Conservation (phyloP, 768 basidiomycete species). For the Dendrothele bispora region DNA sequence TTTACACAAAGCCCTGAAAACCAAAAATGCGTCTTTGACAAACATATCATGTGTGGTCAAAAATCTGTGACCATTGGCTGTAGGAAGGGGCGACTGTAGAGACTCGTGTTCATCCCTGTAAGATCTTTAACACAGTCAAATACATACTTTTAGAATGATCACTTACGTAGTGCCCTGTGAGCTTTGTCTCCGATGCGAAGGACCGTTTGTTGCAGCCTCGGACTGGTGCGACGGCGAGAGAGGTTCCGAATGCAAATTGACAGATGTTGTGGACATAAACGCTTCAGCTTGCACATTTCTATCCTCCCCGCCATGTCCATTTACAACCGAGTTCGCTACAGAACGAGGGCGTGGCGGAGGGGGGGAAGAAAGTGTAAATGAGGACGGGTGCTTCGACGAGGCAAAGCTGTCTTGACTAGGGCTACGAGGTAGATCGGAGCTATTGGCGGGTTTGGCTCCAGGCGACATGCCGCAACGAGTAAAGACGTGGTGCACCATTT, state of each 20-base stretch:
- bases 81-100: no score
- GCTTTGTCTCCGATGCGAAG: no score
- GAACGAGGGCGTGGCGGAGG: not conserved
- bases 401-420: constrained; percentile 17
- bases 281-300: not conserved
- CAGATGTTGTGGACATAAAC: constrained; percentile 3
- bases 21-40: constrained; percentile 96
- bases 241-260: no score
- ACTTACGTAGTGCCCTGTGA: no score
- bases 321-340: no score
- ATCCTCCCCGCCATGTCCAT: not conserved
- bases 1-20: constrained; percentile 96
- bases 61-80: not conserved
- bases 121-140: no score
- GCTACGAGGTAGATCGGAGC: constrained; percentile 14
- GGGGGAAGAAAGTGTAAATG: constrained; percentile 6
- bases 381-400: constrained; percentile 12
- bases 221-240: no score
- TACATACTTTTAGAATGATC: no score
- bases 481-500: constrained; percentile 98
- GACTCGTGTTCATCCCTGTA: constrained; percentile 3
- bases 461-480: constrained; percentile 62
- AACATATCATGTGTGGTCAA: constrained; percentile 85
- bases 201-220: no score
- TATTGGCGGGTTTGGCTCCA: constrained; percentile 18